Evolutionary conservation across 1,284 basidiomycete species (phyloP), one percentile per base, ranked within the genome.

Genomic region (Omphalotus olearius): DNA sequence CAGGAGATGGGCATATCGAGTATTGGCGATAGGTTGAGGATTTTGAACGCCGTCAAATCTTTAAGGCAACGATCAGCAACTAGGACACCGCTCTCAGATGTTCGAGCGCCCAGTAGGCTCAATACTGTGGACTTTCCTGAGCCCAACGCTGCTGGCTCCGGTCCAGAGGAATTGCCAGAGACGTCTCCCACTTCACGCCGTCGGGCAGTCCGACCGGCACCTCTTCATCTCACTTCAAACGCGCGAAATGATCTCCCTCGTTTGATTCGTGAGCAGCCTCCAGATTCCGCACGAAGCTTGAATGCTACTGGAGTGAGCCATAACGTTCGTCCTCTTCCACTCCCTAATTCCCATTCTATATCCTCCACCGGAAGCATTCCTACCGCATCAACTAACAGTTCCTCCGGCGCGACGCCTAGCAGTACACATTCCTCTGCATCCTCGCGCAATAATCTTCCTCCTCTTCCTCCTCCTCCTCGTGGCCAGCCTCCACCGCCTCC

Each of bases 1-100:
- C 91, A 87, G 66, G 94, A 97, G 69, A 90, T 97, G 80, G 89
- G 89, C 26, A 81, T 98, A 26, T 64, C 74, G 42, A 93, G 88
- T 66, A 86, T 98, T 39, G 95, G 95, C 4, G 94, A 98, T 66
- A 73, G 93, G 47, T 83, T 97, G 14, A 82, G 91, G 62, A 87
- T 98, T 47, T 64, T 91, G 14, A 88, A 84, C 51, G 94, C 84
- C 0, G 88, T 98, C 56, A 93, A 93, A 64, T 68, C 74, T 7
- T 74, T 98, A 5, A 75, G 93, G 30, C 79, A 82, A 58, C 82
- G 80, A 57, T 73, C 74, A 2, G 46, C 66, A 39, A 66, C 64
- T 2, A 62, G 59, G 42, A 54, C 58, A 40, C 54, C 59, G 11
- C 40, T 60, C 33, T 51, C 64, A 17, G 54, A 66, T 2, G 55